Evolutionary conservation across 1,284 basidiomycete genomes (phyloP), one percentile per base, ranked within the genome.

Genomic region (Puccinia brachypodii): DNA sequence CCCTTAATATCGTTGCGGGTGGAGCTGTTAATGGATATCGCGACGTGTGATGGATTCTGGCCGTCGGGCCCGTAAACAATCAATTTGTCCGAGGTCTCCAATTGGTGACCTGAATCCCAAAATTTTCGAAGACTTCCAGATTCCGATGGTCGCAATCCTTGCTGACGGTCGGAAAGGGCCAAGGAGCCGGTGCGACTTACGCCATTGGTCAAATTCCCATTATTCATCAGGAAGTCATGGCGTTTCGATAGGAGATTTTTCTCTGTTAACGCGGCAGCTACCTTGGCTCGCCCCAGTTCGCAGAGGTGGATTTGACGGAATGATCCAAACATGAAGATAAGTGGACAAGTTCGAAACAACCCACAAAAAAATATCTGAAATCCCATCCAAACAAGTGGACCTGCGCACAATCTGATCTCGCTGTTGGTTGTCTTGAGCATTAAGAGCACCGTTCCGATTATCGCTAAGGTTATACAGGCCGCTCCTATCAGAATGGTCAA

Each of bases 321-420:
- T 11, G 76, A 69, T 25, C 76, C 76, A 78, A 78, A 78, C 16
- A 78, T 53, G 36, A 68, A 78, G 33, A 78, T 78, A 3, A 78
- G 28, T 25, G 76, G 76, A 68, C 76, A 78, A 16, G 76, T 68
- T 36, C 76, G 64, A 28, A 66, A 78, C 14, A 78, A 36, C 8
- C 76, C 76, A 38, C 44, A 78, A 50, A 78, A 66, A 36, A 78
- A 68, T 13, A 68, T 78, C 14, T 53, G 47, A 7, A 69, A 22
- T 2, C 62, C 60, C 31, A 78, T 40, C 76, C 76, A 78, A 33
- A 78, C 36, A 36, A 66, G 47, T 28, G 76, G 76, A 44, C 69
- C 50, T 14, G 50, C 28, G 16, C 44, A 50, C 14, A 72, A n/a
- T 25, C 33, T 33, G 19, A 58, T 56, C 38, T 58, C 11, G n/a